Conservation (phyloP, 1,284 basidiomycete genomes). For the Malassezia nana region DNA sequence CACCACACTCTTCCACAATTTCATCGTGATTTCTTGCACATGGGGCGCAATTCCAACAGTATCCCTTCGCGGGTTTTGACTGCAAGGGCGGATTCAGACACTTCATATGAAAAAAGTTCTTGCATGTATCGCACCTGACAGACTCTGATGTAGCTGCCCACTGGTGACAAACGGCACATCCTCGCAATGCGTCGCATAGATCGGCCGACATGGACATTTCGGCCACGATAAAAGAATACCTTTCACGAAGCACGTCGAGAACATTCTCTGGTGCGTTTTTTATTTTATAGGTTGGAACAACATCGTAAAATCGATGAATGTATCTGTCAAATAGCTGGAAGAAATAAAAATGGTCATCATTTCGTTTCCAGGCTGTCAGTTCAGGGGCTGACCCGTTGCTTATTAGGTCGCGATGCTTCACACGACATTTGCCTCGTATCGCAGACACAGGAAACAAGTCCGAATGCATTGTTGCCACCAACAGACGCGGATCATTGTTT, state of each 20-base stretch:
- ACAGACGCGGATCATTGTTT: constrained; percentile 73
- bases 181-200: constrained; percentile 72
- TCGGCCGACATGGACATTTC: constrained; percentile 86
- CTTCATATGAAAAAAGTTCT: constrained; percentile 85
- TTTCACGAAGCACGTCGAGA: constrained; percentile 55
- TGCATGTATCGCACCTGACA: constrained; percentile 86
- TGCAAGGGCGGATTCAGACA: constrained; percentile 85
- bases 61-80: constrained; percentile 91
- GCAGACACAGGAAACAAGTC: constrained; percentile 85
- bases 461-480: constrained; percentile 87
- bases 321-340: constrained; percentile 88
- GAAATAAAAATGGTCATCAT: constrained; percentile 90
- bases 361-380: constrained; percentile 85
- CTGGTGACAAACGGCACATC: constrained; percentile 71
- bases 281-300: constrained; percentile 74
- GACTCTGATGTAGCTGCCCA: constrained; percentile 83
- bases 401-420: constrained; percentile 86
- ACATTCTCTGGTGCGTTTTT: constrained; percentile 58
- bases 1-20: constrained; percentile 16
- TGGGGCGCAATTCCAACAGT: constrained; percentile 92
- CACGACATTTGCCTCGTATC: constrained; percentile 79
- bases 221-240: constrained; percentile 89
- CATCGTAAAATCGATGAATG: constrained; percentile 95
- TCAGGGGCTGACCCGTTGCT: constrained; percentile 55
- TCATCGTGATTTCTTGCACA: constrained; percentile 69